Evolutionary conservation across 129 eudicot species (phyloP).

Genomic region (Escallonia herrerae): DNA sequence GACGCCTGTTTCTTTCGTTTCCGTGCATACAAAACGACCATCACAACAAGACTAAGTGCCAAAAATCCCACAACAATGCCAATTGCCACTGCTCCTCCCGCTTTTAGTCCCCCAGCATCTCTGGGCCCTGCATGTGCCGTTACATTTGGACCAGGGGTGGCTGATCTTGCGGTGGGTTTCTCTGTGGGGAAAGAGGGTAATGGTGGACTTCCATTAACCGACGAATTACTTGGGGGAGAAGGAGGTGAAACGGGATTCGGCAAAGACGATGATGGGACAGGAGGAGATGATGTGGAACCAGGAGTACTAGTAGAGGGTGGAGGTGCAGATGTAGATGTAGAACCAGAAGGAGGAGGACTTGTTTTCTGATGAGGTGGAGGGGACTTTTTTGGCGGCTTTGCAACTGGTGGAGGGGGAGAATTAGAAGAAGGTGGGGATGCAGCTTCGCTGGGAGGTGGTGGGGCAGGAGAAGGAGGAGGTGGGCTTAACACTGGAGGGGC

Average conservation of each 20-base stretch:
- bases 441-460: constrained; percentile 26
- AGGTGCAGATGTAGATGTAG: constrained; percentile 27
- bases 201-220: constrained; percentile 22
- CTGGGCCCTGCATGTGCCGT: constrained; percentile 22
- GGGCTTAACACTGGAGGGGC: constrained; percentile 32
- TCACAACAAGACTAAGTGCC: constrained; percentile 43
- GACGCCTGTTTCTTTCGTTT: constrained; percentile 50
- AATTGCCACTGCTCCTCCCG: constrained; percentile 43
- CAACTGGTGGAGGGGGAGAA: constrained; percentile 43
- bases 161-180: constrained; percentile 60
- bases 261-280: constrained; percentile 16
- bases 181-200: constrained; percentile 41
- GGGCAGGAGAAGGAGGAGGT: constrained; percentile 34
- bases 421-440: constrained; percentile 35
- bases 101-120: constrained; percentile 26
- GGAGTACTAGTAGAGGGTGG: constrained; percentile 33
- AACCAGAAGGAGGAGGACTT: constrained; percentile 18
- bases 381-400: constrained; percentile 30
- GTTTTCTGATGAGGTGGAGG: constrained; percentile 25
- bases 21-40: constrained; percentile 54
- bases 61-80: constrained; percentile 53
- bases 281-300: constrained; percentile 40
- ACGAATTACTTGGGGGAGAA: constrained; percentile 24
- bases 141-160: constrained; percentile 25
- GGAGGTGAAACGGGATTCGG: constrained; percentile 17